A percentile compares a stretch with the other conserved stretches of the same genome.
Evolutionary conservation across 257 asterid species (phyloP).

Genomic region (Solanum lignicaule): DNA sequence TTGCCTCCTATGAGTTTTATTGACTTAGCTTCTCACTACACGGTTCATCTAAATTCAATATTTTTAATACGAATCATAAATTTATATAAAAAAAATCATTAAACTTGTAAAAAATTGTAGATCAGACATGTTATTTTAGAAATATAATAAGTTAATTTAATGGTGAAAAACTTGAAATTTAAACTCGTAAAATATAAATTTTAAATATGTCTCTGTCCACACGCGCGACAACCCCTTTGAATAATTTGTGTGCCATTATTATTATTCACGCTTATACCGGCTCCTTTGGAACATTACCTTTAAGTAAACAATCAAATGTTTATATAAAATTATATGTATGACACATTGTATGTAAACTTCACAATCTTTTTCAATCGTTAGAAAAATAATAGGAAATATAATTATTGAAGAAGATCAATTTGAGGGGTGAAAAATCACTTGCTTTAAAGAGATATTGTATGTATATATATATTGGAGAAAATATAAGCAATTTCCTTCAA

Average conservation of each 20-base stretch:
- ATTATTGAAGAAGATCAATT: not conserved
- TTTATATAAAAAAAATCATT: not conserved
- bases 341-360: not conserved
- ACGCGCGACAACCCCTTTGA: not conserved
- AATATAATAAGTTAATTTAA: not conserved
- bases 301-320: not conserved
- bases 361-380: not conserved
- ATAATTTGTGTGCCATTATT: not conserved
- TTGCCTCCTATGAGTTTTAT: conserved; percentile 1
- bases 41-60: not conserved
- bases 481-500: too few relatives aligned
- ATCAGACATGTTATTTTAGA: not conserved
- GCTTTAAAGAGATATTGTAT: rapidly evolving
- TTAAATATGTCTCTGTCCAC: not conserved
- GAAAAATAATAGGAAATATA: not conserved
- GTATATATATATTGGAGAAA: not conserved
- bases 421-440: not conserved
- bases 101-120: not conserved
- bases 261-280: not conserved
- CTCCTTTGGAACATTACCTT: not conserved
- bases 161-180: not conserved
- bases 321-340: not conserved
- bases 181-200: not conserved
- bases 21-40: not conserved
- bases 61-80: not conserved